These are phyloP conservation scores for Cryphonectria nitschkei DNA, from an alignment of 2,329 filamentous ascomycete genomes.

Conservation along the genomic window DNA sequence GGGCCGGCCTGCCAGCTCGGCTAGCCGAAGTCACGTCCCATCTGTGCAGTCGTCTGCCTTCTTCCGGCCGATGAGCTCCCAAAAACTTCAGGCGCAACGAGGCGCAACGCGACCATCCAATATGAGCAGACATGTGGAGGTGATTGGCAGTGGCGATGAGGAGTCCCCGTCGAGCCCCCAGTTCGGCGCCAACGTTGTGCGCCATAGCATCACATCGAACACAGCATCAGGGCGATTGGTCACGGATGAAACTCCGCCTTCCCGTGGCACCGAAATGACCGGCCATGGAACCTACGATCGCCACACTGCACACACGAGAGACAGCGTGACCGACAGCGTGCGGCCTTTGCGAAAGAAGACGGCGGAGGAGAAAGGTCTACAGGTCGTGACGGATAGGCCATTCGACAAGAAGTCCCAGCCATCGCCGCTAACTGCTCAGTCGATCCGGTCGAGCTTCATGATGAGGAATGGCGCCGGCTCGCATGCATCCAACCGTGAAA, in stretches of 20 bases:
- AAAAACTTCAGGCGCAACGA: conserved; percentile 88
- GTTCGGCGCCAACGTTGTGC: conserved; percentile 34
- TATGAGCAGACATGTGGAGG: conserved; percentile 41
- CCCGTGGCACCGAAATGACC: conserved; percentile 52
- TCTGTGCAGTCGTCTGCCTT: conserved; percentile 88
- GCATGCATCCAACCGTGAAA: conserved; percentile 57
- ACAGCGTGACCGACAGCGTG: conserved; percentile 77
- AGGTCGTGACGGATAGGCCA: conserved; percentile 60
- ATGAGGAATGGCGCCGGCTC: conserved; percentile 55
- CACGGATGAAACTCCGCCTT: conserved; percentile 26
- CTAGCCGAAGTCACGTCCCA: conserved; percentile 85
- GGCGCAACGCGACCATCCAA: conserved; percentile 55
- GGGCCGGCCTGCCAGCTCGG: conserved; percentile 66
- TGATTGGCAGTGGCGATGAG: conserved; percentile 20
- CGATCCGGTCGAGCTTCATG: conserved; percentile 77
- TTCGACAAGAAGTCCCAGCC: conserved; percentile 60
- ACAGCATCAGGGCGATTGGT: conserved; percentile 29
- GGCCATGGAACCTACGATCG: conserved; percentile 72
- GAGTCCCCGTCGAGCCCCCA: conserved; percentile 8
- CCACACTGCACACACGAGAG: conserved; percentile 74
- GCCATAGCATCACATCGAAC: conserved; percentile 37
- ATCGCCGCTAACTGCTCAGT: conserved; percentile 70
- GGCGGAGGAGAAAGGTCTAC: conserved; percentile 48
- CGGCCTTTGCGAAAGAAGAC: conserved; percentile 67
- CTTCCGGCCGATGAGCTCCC: conserved; percentile 95